These are phyloP conservation scores for Teunomyces kruisii DNA, from an alignment of 805 yeast genomes.

Conservation along the genomic window DNA sequence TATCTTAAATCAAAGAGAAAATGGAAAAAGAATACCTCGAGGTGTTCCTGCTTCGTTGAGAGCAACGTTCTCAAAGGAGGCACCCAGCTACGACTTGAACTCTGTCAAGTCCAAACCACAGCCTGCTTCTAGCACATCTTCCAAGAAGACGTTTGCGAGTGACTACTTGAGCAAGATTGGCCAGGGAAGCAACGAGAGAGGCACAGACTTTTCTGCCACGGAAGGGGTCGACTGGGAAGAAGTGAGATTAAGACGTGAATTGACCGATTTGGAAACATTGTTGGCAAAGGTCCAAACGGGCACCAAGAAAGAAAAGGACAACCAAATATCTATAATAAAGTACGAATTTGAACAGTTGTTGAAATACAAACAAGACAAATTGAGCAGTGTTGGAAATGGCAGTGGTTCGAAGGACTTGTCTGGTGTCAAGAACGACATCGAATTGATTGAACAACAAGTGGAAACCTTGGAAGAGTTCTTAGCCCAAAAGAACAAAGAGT, in stretches of 20 bases:
- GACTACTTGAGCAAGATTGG: conserved; percentile 59
- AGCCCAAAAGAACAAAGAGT: conserved; percentile 58
- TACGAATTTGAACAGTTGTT: conserved; percentile 81
- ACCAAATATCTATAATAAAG: conserved; percentile 32
- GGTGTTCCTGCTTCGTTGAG: conserved; percentile 92
- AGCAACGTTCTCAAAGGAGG: conserved; percentile 87
- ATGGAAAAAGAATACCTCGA: conserved; percentile 81
- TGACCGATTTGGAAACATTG: conserved; percentile 70
- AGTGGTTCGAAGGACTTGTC: conserved; percentile 37
- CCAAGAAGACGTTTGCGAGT: conserved; percentile 48
- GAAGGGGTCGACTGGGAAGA: conserved; percentile 93
- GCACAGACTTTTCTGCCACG: conserved; percentile 71
- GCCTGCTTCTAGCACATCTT: background rate
- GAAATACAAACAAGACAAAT: conserved; percentile 68
- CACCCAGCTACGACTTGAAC: conserved; percentile 67
- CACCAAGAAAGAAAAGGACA: conserved; percentile 21
- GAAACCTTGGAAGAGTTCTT: conserved; percentile 68
- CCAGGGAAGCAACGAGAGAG: conserved; percentile 42
- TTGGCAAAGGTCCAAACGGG: conserved; percentile 49
- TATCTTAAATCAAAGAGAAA: conserved; percentile 84
- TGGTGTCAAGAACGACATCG: conserved; percentile 61
- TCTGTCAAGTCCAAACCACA: conserved; percentile 7
- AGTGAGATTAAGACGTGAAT: conserved; percentile 75
- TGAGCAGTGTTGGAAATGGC: conserved; percentile 22
- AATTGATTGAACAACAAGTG: conserved; percentile 75